Percentiles rank a stretch among this genome's conserved stretches.
Evolutionary conservation across 2,329 filamentous ascomycete species (phyloP).

Genomic region (Sclerotinia subarctica): DNA sequence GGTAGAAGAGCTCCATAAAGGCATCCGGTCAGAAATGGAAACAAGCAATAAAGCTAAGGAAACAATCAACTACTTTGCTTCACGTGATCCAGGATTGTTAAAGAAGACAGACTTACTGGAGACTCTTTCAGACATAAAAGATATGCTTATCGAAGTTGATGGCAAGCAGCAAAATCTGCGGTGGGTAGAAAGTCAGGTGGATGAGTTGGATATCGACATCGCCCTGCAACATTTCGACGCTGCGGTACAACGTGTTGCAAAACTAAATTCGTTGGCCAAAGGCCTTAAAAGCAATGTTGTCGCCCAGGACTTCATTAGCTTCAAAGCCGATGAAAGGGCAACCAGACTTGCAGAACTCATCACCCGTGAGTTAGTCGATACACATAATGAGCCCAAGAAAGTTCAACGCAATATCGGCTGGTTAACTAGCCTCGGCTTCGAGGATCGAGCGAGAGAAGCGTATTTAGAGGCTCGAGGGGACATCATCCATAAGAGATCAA

Average conservation of each 20-base stretch:
- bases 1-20: slow-evolving; percentile 85
- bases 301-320: slow-evolving; percentile 87
- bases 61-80: slow-evolving; percentile 81
- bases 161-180: slow-evolving; percentile 94
- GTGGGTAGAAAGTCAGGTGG: slow-evolving; percentile 93
- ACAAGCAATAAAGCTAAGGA: slow-evolving; percentile 81
- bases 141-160: slow-evolving; percentile 91
- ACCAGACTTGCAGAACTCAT: slow-evolving; percentile 72
- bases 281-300: slow-evolving; percentile 80
- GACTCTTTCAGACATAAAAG: slow-evolving; percentile 72
- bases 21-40: slow-evolving; percentile 80
- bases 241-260: slow-evolving; percentile 80
- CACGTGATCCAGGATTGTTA: slow-evolving; percentile 70
- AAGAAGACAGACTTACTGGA: slow-evolving; percentile 80
- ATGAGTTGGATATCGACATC: slow-evolving; percentile 94
- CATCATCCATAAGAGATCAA: slow-evolving; percentile 75
- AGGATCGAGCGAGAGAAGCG: slow-evolving; percentile 82
- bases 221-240: slow-evolving; percentile 85
- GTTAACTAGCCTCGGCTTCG: slow-evolving; percentile 83
- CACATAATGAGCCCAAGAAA: slow-evolving; percentile 71
- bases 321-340: slow-evolving; percentile 85
- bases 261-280: slow-evolving; percentile 73
- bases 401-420: slow-evolving; percentile 80
- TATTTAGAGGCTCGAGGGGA: slow-evolving; percentile 78
- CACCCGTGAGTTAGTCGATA: slow-evolving; percentile 72